phyloP scores from a whole-genome alignment of 2,329 filamentous ascomycete species.

The Ophiostoma montium region DNA sequence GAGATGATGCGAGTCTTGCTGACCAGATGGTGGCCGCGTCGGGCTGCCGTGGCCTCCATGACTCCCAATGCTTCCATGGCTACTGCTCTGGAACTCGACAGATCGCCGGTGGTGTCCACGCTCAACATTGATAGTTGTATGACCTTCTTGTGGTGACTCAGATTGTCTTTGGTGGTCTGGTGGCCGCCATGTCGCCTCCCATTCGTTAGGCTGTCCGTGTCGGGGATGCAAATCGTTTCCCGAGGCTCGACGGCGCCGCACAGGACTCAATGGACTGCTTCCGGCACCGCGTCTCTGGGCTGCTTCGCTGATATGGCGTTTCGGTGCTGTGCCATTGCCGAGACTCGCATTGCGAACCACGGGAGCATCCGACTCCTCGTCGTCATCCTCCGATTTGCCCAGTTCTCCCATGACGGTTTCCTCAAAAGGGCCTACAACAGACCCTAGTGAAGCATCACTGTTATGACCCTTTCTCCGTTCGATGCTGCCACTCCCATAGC shows the following conservation, averaged over 20 bases:
- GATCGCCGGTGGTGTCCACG: not conserved
- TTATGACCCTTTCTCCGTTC: slow-evolving; percentile 12
- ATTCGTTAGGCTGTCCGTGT: not conserved
- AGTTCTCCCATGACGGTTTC: not conserved
- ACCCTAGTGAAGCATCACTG: not conserved
- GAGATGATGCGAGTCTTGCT: slow-evolving; percentile 25
- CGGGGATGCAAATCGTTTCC: not conserved
- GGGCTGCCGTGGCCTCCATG: slow-evolving; percentile 1
- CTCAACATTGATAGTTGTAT: not conserved
- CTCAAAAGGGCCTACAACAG: not conserved
- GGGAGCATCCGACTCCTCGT: not conserved
- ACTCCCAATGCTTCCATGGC: slow-evolving; percentile 6
- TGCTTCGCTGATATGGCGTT: not conserved
- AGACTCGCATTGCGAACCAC: not conserved
- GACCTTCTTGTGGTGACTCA: not conserved
- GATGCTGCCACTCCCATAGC: slow-evolving; percentile 42
- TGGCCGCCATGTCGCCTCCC: not conserved
- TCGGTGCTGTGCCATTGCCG: not conserved
- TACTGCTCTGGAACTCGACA: slow-evolving; percentile 1
- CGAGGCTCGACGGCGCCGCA: not conserved
- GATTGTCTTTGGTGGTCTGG: not conserved
- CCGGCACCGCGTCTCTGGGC: not conserved
- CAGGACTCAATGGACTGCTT: not conserved
- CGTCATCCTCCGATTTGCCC: slow-evolving; percentile 12
- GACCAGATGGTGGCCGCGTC: not conserved